Conservation (phyloP, 306 rosid species). For the Hippophae tibetana region DNA sequence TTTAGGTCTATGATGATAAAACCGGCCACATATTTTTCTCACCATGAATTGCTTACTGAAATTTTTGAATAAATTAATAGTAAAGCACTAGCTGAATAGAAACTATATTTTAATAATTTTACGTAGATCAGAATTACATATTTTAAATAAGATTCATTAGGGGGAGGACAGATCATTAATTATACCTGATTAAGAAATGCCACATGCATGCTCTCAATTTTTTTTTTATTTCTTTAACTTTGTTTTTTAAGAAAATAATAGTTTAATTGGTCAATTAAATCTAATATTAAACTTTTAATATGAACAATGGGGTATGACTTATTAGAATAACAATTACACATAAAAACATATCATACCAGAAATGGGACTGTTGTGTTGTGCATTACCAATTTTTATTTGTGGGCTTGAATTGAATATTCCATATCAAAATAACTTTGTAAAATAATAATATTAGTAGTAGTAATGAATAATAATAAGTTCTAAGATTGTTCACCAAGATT, state of each 20-base stretch:
- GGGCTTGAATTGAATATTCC: too few relatives aligned
- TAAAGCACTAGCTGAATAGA: neutral
- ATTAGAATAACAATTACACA: neutral
- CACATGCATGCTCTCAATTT: neutral
- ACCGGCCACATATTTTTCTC: too few relatives aligned
- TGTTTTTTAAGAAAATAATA: neutral
- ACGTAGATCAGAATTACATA: neutral
- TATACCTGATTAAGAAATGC: slow-evolving; percentile 7
- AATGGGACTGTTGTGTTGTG: slow-evolving; percentile 5
- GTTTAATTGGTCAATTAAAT: slow-evolving; percentile 6
- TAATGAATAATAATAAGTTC: too few relatives aligned
- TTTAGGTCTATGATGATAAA: too few relatives aligned
- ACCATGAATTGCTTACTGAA: neutral
- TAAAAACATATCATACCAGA: slow-evolving; percentile 10
- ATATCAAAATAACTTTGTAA: too few relatives aligned
- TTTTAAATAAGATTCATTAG: neutral
- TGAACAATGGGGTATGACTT: neutral
- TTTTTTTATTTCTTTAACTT: neutral
- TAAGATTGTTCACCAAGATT: too few relatives aligned
- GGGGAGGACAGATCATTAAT: slow-evolving; percentile 1
- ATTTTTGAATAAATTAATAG: slow-evolving; percentile 2
- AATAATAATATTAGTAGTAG: too few relatives aligned
- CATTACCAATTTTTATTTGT: slow-evolving; percentile 1
- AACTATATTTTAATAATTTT: neutral
- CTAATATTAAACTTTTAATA: neutral